Percentiles rank a stretch among this genome's conserved stretches.
These are phyloP conservation scores for Eimeria mitis DNA, from an alignment of 169 alveolate species.

Conservation along the genomic window DNA sequence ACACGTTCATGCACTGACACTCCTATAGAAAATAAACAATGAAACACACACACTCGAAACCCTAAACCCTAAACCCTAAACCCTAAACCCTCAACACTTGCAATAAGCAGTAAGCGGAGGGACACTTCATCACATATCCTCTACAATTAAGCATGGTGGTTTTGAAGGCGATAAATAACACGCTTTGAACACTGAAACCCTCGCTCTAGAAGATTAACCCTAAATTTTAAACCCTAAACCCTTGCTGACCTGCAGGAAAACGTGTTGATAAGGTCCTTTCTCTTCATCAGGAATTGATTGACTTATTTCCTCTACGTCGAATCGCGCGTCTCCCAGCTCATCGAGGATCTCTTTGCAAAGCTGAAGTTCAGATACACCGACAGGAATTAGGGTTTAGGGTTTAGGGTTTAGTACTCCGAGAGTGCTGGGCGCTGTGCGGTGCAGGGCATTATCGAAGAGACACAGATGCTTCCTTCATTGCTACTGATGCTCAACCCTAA, in stretches of 20 bases:
- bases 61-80: too few relatives aligned
- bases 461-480: neutral
- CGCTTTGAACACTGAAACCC: neutral
- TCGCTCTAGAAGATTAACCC: too few relatives aligned
- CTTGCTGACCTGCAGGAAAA: constrained; percentile 94
- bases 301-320: constrained; percentile 93
- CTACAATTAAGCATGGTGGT: too few relatives aligned
- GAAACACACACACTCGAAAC: neutral
- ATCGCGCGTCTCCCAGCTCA: constrained; percentile 89
- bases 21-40: constrained; percentile 36
- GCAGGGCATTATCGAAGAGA: neutral
- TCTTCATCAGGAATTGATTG: constrained; percentile 93
- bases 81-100: too few relatives aligned
- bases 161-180: too few relatives aligned
- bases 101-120: too few relatives aligned
- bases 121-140: too few relatives aligned
- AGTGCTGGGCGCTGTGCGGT: neutral
- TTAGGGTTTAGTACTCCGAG: neutral
- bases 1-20: constrained; percentile 93
- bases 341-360: constrained; percentile 91
- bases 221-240: neutral
- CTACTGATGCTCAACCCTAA: neutral
- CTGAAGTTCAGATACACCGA: constrained; percentile 80
- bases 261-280: constrained; percentile 95
- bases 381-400: neutral